A percentile compares a stretch with the other conserved stretches of the same genome.
phyloP scores from a whole-genome alignment of 2,329 filamentous ascomycete species.

The Blastomyces emzantsi region DNA sequence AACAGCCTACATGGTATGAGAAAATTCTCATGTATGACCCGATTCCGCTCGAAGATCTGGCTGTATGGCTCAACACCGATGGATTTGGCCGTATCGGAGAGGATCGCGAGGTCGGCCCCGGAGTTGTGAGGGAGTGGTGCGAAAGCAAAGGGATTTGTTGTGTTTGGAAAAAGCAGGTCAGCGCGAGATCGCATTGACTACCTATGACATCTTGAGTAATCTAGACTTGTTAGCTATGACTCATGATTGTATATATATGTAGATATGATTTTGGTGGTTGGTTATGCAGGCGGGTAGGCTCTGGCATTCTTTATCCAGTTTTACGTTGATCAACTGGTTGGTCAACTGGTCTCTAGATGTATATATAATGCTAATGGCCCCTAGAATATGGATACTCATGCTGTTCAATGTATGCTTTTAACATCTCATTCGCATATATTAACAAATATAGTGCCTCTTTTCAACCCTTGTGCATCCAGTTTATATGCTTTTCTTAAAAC shows the following conservation, averaged over 20 bases:
- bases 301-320: not conserved
- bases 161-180: conserved; percentile 51
- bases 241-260: not conserved
- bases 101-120: conserved; percentile 54
- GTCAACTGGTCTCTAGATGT: not conserved
- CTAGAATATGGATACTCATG: not conserved
- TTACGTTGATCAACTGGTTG: not conserved
- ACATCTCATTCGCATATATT: not conserved
- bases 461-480: too few species aligned
- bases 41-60: conserved; percentile 76
- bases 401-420: not conserved
- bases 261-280: not conserved
- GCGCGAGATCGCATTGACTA: not conserved
- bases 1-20: conserved; percentile 65
- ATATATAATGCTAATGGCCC: too few species aligned
- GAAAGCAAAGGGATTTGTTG: conserved; percentile 80
- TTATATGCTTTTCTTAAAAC: too few species aligned
- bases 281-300: not conserved
- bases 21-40: conserved; percentile 93
- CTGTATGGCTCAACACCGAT: conserved; percentile 70
- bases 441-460: not conserved
- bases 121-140: conserved; percentile 79
- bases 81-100: conserved; percentile 54
- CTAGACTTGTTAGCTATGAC: not conserved
- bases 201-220: not conserved